phyloP scores from a whole-genome alignment of 2,329 filamentous ascomycete species.

The Cercospora zeae-maydis region DNA sequence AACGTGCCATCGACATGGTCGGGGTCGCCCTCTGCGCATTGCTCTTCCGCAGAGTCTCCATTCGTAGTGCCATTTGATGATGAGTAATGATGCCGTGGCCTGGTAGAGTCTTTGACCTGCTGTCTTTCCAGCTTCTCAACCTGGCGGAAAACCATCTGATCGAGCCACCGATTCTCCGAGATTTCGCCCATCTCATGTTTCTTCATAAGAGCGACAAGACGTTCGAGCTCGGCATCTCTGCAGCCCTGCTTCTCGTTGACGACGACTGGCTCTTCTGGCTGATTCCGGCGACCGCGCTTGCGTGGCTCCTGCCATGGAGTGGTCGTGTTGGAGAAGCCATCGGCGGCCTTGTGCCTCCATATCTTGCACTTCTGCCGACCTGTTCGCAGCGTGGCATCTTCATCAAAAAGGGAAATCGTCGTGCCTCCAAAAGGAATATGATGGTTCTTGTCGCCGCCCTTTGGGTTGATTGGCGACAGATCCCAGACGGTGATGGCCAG shows the following conservation, averaged over 20 bases:
- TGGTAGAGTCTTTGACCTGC: conserved; percentile 39
- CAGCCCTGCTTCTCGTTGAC: conserved; percentile 35
- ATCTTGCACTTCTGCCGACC: conserved; percentile 88
- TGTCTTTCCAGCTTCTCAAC: conserved; percentile 64
- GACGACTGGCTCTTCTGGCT: conserved; percentile 60
- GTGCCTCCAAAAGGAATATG: conserved; percentile 91
- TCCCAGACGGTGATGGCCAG: conserved; percentile 96
- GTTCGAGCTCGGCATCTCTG: conserved; percentile 69
- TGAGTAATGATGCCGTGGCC: conserved; percentile 12
- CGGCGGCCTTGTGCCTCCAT: conserved; percentile 76
- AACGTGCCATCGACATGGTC: conserved; percentile 63
- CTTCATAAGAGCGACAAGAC: conserved; percentile 86
- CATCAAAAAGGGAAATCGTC: conserved; percentile 86
- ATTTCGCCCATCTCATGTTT: conserved; percentile 99
- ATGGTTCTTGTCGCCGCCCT: conserved; percentile 67
- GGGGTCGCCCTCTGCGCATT: conserved; percentile 39
- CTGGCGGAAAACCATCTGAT: conserved; percentile 86
- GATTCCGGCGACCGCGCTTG: conserved; percentile 47
- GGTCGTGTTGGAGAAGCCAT: conserved; percentile 74
- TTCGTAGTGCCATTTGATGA: conserved; percentile 5
- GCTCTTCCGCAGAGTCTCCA: conserved; percentile 7
- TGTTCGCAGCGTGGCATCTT: conserved; percentile 85
- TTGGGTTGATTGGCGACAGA: conserved; percentile 72
- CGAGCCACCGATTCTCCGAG: conserved; percentile 87
- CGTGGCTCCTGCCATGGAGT: conserved; percentile 68